Conservation (phyloP, 2,329 filamentous ascomycete genomes). For the Clarireedia paspali region DNA sequence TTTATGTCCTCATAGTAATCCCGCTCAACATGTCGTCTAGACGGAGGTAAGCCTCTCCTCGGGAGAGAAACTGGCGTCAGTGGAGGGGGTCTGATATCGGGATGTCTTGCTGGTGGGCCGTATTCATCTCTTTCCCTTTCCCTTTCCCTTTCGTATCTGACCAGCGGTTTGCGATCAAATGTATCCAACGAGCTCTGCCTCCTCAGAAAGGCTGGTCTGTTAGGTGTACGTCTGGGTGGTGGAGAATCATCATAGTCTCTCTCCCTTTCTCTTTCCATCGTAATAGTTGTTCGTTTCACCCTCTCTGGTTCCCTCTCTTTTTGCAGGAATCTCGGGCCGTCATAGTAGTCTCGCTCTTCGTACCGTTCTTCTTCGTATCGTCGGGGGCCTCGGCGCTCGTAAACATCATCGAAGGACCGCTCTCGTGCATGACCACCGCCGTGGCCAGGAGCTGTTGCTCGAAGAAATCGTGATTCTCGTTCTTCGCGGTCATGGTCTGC, state of each 20-base stretch:
- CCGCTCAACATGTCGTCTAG: constrained; percentile 47
- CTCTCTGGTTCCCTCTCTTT: constrained; percentile 41
- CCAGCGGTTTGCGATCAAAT: constrained; percentile 67
- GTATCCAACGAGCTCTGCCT: constrained; percentile 87
- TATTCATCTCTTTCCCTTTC: constrained; percentile 42
- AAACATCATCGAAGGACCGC: constrained; percentile 40
- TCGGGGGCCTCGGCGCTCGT: constrained; percentile 36
- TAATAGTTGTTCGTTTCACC: constrained; percentile 28
- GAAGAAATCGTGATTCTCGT: constrained; percentile 39
- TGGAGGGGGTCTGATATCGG: constrained; percentile 37
- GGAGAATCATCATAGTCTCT: constrained; percentile 19
- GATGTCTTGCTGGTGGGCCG: constrained; percentile 42
- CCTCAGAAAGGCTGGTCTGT: constrained; percentile 61
- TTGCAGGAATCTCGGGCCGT: constrained; percentile 24
- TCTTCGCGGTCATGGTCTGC: constrained; percentile 37
- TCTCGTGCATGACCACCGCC: constrained; percentile 32
- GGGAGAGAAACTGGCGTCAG: constrained; percentile 60
- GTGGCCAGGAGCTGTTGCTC: constrained; percentile 28
- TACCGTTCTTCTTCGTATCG: constrained; percentile 29
- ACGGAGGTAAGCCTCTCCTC: constrained; percentile 51
- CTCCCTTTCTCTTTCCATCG: constrained; percentile 24
- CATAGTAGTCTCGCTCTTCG: constrained; percentile 37
- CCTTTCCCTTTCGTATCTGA: constrained; percentile 32
- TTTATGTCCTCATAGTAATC: constrained; percentile 57
- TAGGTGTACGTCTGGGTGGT: constrained; percentile 32